Evolutionary conservation across 345 rosid genomes (phyloP).

Genomic region (Melaleuca quinquenervia): DNA sequence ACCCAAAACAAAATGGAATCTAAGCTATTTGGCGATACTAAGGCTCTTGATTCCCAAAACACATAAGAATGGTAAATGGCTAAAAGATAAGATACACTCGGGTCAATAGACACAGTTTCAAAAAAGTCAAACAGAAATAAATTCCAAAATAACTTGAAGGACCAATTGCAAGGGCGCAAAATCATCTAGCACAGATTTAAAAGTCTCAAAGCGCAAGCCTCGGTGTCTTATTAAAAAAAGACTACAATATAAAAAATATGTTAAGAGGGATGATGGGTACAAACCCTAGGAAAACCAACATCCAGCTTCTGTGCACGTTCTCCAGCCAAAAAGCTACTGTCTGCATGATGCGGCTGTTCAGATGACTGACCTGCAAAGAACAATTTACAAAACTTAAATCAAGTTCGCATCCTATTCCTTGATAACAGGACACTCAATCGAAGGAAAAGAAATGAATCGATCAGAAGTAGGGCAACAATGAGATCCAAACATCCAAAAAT

Average conservation of each 20-base stretch:
- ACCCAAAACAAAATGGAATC: background rate
- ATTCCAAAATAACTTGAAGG: background rate
- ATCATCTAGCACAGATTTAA: background rate
- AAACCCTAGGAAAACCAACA: background rate
- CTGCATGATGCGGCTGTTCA: constrained; percentile 1
- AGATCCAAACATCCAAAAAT: background rate
- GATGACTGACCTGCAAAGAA: constrained; percentile 25
- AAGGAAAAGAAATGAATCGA: background rate
- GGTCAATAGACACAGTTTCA: background rate
- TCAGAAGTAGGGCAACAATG: background rate
- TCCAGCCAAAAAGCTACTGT: constrained; percentile 2
- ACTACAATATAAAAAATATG: background rate
- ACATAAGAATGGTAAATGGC: background rate
- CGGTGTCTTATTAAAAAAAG: background rate
- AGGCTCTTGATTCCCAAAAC: background rate
- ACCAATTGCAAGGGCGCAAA: background rate
- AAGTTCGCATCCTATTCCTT: background rate
- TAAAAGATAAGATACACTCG: background rate
- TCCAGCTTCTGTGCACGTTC: constrained; percentile 16
- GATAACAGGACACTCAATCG: background rate
- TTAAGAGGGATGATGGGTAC: background rate
- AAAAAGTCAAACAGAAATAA: background rate
- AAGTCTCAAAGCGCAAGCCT: background rate
- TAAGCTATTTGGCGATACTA: background rate
- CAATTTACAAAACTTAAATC: background rate